Evolutionary conservation across 306 rosid genomes (phyloP).

Genomic region (Cicer bijugum): DNA sequence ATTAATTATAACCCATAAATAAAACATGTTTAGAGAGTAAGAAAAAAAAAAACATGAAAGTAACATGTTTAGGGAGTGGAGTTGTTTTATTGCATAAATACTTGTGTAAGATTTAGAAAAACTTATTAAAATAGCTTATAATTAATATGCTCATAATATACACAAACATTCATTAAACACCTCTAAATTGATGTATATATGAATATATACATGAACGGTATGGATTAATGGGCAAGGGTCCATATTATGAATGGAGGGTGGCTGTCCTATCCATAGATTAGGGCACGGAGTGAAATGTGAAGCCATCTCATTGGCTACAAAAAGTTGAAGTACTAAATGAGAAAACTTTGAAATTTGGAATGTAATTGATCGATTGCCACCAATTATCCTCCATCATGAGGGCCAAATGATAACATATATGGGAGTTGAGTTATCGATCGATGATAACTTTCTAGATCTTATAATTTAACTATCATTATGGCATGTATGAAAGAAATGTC

Average conservation of each 20-base stretch:
- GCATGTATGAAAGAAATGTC: conserved; percentile 44
- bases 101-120: too few species aligned
- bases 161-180: too few species aligned
- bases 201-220: background rate
- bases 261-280: conserved; percentile 45
- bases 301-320: conserved; percentile 45
- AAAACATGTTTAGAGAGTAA: background rate
- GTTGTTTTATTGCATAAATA: too few species aligned
- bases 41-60: too few species aligned
- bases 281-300: conserved; percentile 45
- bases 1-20: background rate
- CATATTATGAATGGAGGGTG: conserved; percentile 30
- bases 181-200: background rate
- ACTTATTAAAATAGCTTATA: too few species aligned
- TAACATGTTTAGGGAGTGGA: too few species aligned
- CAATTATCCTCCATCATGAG: conserved; percentile 51
- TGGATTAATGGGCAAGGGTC: conserved; percentile 34
- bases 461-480: conserved; percentile 59
- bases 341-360: conserved; percentile 55
- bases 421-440: conserved; percentile 50
- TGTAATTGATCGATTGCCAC: conserved; percentile 53
- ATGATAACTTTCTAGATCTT: conserved; percentile 52
- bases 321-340: conserved; percentile 44
- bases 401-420: conserved; percentile 34
- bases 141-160: background rate